These are phyloP conservation scores for Periconia sp. DNA, from an alignment of 2,329 filamentous ascomycete species.

Conservation along the genomic window DNA sequence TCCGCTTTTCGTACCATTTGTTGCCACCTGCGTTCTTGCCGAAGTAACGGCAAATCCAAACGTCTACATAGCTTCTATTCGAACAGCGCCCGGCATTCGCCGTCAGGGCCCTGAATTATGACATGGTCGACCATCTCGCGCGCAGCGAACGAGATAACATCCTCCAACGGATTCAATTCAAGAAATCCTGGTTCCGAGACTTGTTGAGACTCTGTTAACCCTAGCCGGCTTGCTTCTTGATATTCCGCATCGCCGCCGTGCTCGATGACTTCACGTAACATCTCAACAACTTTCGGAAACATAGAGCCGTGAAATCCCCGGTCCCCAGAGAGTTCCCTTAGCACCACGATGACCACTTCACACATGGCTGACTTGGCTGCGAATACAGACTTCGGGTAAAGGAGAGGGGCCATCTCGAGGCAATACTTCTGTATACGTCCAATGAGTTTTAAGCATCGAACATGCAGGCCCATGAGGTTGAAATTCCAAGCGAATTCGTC, in stretches of 20 bases:
- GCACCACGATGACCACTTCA: not conserved
- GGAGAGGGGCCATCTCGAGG: constrained; percentile 9
- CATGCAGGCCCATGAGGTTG: constrained; percentile 7
- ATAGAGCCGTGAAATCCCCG: not conserved
- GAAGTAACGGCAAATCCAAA: too few species aligned
- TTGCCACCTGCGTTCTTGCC: too few species aligned
- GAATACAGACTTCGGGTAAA: constrained; percentile 11
- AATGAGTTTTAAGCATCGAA: constrained; percentile 8
- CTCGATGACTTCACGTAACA: constrained; percentile 6
- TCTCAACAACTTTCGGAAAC: constrained; percentile 1
- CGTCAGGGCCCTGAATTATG: too few species aligned
- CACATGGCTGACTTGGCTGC: constrained; percentile 2
- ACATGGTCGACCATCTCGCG: too few species aligned
- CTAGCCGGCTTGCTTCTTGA: too few species aligned
- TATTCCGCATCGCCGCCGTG: not conserved
- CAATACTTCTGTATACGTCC: constrained; percentile 8
- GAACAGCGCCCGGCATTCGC: too few species aligned
- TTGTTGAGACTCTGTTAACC: too few species aligned
- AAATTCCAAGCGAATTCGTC: constrained; percentile 15
- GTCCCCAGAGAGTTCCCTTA: not conserved
- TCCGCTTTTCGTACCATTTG: too few species aligned
- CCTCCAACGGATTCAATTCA: too few species aligned
- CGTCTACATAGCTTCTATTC: too few species aligned
- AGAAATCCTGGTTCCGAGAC: too few species aligned
- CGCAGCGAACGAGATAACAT: too few species aligned